Base-by-base conservation (phyloP, 441 rosid genomes). In the Gossypium laxum region DNA sequence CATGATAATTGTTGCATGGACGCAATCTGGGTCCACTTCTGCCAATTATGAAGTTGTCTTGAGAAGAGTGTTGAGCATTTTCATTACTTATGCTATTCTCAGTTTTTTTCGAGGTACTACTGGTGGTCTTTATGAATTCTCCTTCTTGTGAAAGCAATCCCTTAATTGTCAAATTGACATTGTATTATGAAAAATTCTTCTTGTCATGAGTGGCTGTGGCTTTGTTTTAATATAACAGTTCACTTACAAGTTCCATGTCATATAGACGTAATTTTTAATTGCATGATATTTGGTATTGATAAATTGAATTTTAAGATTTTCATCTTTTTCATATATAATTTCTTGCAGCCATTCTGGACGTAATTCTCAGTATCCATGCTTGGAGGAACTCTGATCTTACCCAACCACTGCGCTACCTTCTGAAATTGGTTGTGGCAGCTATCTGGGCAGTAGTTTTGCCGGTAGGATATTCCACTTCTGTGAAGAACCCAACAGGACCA, bases 1-100 rank as follows among this genome's bases (percentile, higher is more conserved):
- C 69, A 92, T 95, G 97, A 59, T 95, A 76, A 92, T 95, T 72
- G 45, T 95, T 82, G 99, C 96, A 52, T 95, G 97, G 97, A 81
- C 59, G 2, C 28, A 83, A 72, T 74, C 88, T 59, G 93, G 98
- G 61, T 90, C 98, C 52, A 77, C 80, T 70, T 74, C 73, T 74
- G 47, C 47, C n/a, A 41, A 41, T 41, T 2, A 41, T 41, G 85
- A 70, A 72, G 86, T 85, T 73, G 89, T 85, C 60, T 88, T 89
- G 83, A 82, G 76, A 75, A 75, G 73, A 71, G 89, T 95, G 32
- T 67, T 90, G 83, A 95, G 89, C 89, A 86, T 95, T 76, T 95
- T 95, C 83, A 80, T 95, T 69, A 91, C 98, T 72, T 84, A 86
- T 56, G 89, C 91, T 82, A 84, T 95, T 82, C 97, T 95, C 74